Base-by-base conservation (phyloP, 768 basidiomycete species). In the Hygrocybe coccinea region DNA sequence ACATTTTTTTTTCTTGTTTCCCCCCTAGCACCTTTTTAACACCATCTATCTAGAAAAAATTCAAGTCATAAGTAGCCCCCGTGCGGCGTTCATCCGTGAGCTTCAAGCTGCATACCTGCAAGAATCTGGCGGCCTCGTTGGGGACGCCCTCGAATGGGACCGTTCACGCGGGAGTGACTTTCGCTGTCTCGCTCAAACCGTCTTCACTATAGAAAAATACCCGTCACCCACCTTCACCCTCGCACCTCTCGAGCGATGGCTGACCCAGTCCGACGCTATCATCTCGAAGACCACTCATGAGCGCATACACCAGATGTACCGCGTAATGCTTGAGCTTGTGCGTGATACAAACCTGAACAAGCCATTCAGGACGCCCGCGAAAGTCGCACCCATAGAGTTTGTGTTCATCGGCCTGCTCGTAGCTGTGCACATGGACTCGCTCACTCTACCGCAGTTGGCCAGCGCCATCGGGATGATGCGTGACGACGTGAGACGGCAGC, bases 361-460 rank as follows among this genome's bases (percentile, higher is more conserved):
- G 7, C 56, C 69, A 19, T 79, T 85, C 64, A 65, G 70, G 65
- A 67, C 58, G 66, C 36, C 61, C 44, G 69, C 73, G 59, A 83
- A 82, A 37, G 74, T 89, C 1, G 76, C 87, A 0, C 89, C 89
- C 0, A 72, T 88, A 38, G 89, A 91, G 65, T 82, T 91, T 58
- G 74, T 87, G 46, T 70, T 78, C 59, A 77, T 81, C 47, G 73
- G 73, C 19, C 61, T 86, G 3, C 66, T 89, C 19, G 77, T 89
- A 14, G 75, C 76, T 11, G 65, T 74, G n/a, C 72, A 78, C 52
- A 81, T 76, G 67, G 68, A 73, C 12, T 64, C 50, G 10, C 59
- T 79, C 54, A 64, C 71, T 2, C 38, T 72, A 57, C 58, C 57
- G 0, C 74, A 77, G 64, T 61, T 88, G 38, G 72, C 78, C 1